A percentile compares a stretch with the other conserved stretches of the same genome.
Evolutionary conservation across 441 rosid genomes (phyloP).

Genomic region (Jatropha podagrica): DNA sequence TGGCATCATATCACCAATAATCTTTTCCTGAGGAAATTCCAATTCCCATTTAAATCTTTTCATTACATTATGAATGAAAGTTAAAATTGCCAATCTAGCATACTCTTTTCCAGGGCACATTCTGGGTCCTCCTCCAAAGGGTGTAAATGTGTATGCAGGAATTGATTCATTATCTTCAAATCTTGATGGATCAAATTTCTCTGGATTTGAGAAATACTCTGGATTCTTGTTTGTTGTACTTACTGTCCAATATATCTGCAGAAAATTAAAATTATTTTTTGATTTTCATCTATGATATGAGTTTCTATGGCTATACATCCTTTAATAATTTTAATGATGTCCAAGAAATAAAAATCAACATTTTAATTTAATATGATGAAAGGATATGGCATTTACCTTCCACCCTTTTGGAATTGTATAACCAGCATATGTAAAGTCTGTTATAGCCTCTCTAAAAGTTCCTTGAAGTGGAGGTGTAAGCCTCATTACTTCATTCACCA

Average conservation of each 20-base stretch:
- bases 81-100: conserved; percentile 30
- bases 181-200: conserved; percentile 34
- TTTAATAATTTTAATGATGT: too few species aligned
- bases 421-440: conserved; percentile 33
- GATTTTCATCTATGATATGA: too few species aligned
- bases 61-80: conserved; percentile 33
- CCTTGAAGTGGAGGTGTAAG: conserved; percentile 38
- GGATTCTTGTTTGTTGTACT: conserved; percentile 34
- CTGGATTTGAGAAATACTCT: conserved; percentile 27
- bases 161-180: conserved; percentile 20
- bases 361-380: too few species aligned
- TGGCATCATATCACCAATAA: conserved; percentile 27
- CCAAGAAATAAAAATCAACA: too few species aligned
- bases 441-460: conserved; percentile 33
- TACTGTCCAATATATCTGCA: conserved; percentile 37
- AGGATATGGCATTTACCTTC: conserved; percentile 28
- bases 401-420: conserved; percentile 40
- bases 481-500: conserved; percentile 35
- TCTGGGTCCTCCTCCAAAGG: conserved; percentile 39
- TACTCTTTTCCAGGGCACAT: conserved; percentile 40
- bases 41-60: conserved; percentile 34
- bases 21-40: conserved; percentile 18
- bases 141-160: conserved; percentile 29
- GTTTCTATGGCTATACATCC: neutral
- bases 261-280: neutral